These are phyloP conservation scores for Trichoderma virens DNA, from an alignment of 495 filamentous ascomycete genomes.

Conservation along the genomic window DNA sequence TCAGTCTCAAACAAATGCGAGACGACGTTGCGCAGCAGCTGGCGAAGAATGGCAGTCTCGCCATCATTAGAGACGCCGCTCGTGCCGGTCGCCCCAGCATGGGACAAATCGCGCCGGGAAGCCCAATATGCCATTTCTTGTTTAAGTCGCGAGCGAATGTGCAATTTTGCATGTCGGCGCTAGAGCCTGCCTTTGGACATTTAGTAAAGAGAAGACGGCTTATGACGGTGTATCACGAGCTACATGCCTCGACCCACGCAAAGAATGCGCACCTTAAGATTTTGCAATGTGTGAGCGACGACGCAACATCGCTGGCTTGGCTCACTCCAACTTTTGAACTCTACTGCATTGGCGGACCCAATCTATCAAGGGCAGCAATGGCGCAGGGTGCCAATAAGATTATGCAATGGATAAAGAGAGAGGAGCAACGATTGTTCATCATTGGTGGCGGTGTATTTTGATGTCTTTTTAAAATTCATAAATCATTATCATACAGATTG, in stretches of 20 bases:
- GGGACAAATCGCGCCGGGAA: conserved; percentile 70
- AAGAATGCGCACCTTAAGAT: conserved; percentile 79
- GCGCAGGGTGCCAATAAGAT: conserved; percentile 81
- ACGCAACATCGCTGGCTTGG: conserved; percentile 78
- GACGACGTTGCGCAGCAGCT: conserved; percentile 69
- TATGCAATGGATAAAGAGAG: conserved; percentile 78
- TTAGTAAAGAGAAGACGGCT: conserved; percentile 62
- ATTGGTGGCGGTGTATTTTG: conserved; percentile 77
- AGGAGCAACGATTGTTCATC: conserved; percentile 92
- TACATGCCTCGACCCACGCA: conserved; percentile 77
- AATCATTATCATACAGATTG: conserved; percentile 8
- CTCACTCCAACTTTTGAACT: conserved; percentile 84
- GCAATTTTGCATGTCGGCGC: conserved; percentile 87
- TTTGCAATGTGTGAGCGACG: conserved; percentile 65
- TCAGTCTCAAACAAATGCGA: conserved; percentile 77
- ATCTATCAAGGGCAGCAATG: conserved; percentile 65
- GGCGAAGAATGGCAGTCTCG: conserved; percentile 65
- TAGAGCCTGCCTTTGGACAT: conserved; percentile 60
- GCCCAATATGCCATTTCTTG: conserved; percentile 78
- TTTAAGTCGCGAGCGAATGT: conserved; percentile 92
- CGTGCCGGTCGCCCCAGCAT: conserved; percentile 56
- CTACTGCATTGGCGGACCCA: conserved; percentile 83
- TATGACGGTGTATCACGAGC: conserved; percentile 72
- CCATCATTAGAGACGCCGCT: conserved; percentile 65
- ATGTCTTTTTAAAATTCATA: conserved; percentile 5